These are phyloP conservation scores for Glycine latifolia DNA, from an alignment of 306 rosid genomes.

Conservation along the genomic window DNA sequence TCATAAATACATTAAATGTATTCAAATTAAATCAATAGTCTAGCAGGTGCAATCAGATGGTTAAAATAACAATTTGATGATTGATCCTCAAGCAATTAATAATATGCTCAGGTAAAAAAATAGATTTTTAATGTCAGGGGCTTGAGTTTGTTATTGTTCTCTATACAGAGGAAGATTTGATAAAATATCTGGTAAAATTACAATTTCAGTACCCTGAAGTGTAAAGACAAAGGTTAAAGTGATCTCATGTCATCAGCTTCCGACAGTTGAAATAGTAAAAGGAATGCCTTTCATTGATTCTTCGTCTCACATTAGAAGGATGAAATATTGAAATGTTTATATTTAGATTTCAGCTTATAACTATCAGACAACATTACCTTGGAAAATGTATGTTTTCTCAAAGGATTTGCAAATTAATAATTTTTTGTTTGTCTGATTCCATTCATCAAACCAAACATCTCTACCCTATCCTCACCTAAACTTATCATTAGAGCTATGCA, in stretches of 20 bases:
- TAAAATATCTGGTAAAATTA: not conserved
- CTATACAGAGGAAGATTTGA: not conserved
- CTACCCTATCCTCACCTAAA: too few relatives aligned
- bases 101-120: not conserved
- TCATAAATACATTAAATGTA: slow-evolving; percentile 13
- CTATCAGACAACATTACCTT: not conserved
- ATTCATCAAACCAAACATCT: not conserved
- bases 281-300: slow-evolving; percentile 1
- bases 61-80: slow-evolving; percentile 1
- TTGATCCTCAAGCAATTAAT: not conserved
- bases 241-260: not conserved
- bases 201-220: not conserved
- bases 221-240: slow-evolving; percentile 1
- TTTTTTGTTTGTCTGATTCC: not conserved
- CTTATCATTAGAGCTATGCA: too few relatives aligned
- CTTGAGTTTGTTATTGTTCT: not conserved
- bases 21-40: not conserved
- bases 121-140: not conserved
- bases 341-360: not conserved
- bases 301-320: not conserved
- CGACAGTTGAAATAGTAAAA: not conserved
- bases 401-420: not conserved
- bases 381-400: slow-evolving; percentile 10
- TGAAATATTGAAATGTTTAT: slow-evolving; percentile 3
- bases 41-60: slow-evolving; percentile 20